phyloP scores from a whole-genome alignment of 768 basidiomycete genomes.

The Phallus indusiatus region DNA sequence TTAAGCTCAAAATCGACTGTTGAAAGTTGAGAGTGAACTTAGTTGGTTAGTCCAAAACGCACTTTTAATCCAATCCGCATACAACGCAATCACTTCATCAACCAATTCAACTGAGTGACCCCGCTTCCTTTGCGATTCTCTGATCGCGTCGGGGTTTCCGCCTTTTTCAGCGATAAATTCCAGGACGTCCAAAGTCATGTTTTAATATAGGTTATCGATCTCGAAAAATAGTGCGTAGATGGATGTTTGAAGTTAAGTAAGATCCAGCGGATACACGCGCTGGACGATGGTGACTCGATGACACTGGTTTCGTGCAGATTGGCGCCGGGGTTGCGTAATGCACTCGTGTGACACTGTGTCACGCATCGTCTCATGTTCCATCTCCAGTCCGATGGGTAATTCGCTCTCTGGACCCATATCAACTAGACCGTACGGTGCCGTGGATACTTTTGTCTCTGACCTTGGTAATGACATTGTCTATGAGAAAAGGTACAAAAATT shows the following conservation, averaged over 20 bases:
- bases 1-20: slow-evolving; percentile 85
- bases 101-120: slow-evolving; percentile 86
- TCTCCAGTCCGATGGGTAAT: slow-evolving; percentile 54
- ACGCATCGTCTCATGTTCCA: neutral
- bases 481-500: slow-evolving; percentile 67
- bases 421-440: slow-evolving; percentile 65
- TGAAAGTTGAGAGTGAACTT: neutral
- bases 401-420: slow-evolving; percentile 60
- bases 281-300: neutral
- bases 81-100: slow-evolving; percentile 89
- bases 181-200: slow-evolving; percentile 76
- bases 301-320: neutral
- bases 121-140: slow-evolving; percentile 87
- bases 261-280: neutral
- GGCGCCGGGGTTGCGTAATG: neutral
- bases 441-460: slow-evolving; percentile 88
- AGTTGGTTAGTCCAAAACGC: slow-evolving; percentile 24
- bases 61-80: slow-evolving; percentile 92
- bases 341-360: neutral
- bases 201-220: neutral
- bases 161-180: slow-evolving; percentile 82
- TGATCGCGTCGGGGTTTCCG: slow-evolving; percentile 83
- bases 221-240: neutral
- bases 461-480: slow-evolving; percentile 81
- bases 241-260: neutral